Evolutionary conservation across 352 stramenopile genomes (phyloP), one percentile per base, ranked within the genome.

Genomic region (Peronospora farinosa): DNA sequence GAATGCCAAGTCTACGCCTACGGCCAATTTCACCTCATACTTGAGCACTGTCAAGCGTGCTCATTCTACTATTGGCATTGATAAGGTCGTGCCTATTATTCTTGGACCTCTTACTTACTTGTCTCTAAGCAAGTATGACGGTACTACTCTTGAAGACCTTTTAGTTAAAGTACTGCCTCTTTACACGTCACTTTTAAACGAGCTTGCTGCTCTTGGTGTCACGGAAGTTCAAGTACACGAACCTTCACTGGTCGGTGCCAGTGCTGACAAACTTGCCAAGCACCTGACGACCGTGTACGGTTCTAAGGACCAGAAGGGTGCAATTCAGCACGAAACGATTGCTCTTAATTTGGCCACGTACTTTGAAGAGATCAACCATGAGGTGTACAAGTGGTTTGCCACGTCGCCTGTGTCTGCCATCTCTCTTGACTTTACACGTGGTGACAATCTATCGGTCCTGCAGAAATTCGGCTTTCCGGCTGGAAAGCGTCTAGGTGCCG

Each of bases 341-440:
- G 41, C 72, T 12, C 37, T 95, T 31, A 93, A 94, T 65, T 54
- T 92, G 17, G 81, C 72, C 43, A 90, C 79, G 41, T 93, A 91
- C 77, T 95, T 96, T 52, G 89, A 96, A 47, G 89, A 93, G 63
- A 82, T 97, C 55, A 74, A 88, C 57, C 48, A 77, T 50, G 68
- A 82, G 16, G 80, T 89, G 51, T 97, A 95, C 80, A 60, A 95
- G 72, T 97, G 89, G 89, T 88, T 95, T 39, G 63, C 57, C 7
- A 60, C 76, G 10, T 81, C 79, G 36, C 72, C 72, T n/a, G 69
- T 96, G 38, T 53, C 69, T 3, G 82, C 82, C 7, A 65, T 97
- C 51, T 95, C 79, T 62, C 72, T 97, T 8, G 90, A 97, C 69
- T 96, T 97, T 57, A 96, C 85, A 17, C 83, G 90, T 40, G 90